Conservation (phyloP, 805 yeast species). For the Saturnispora silvae region DNA sequence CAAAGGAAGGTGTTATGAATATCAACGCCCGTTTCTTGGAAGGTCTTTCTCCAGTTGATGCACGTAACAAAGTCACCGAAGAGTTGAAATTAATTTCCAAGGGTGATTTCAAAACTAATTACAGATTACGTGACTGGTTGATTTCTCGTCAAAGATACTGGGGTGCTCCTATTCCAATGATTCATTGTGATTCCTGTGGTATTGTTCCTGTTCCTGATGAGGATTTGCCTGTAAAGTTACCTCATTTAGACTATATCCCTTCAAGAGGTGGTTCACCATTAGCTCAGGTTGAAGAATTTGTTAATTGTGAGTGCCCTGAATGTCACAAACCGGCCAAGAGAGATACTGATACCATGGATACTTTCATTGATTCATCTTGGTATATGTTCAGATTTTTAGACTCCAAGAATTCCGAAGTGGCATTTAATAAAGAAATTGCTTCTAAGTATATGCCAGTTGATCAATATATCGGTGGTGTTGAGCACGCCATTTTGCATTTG, state of each 20-base stretch:
- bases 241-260: slow-evolving; percentile 36
- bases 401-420: slow-evolving; percentile 43
- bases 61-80: slow-evolving; percentile 35
- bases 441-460: slow-evolving; percentile 67
- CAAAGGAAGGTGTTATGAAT: slow-evolving; percentile 38
- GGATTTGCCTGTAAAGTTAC: slow-evolving; percentile 75
- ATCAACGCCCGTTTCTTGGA: slow-evolving; percentile 35
- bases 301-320: slow-evolving; percentile 66
- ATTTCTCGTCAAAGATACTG: slow-evolving; percentile 91
- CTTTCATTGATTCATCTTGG: slow-evolving; percentile 98
- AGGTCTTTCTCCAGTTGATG: slow-evolving; percentile 43
- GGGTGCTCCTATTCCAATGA: slow-evolving; percentile 97
- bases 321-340: slow-evolving; percentile 67
- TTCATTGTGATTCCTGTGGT: slow-evolving; percentile 82
- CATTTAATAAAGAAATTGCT: slow-evolving; percentile 45
- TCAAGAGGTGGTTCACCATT: slow-evolving; percentile 59
- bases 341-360: slow-evolving; percentile 98
- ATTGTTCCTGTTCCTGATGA: slow-evolving; percentile 84
- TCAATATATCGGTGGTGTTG: slow-evolving; percentile 88
- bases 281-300: slow-evolving; percentile 54
- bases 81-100: slow-evolving; percentile 25
- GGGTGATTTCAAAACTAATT: slow-evolving; percentile 45
- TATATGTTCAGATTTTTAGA: slow-evolving; percentile 81
- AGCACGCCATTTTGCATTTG: slow-evolving; percentile 90
- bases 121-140: slow-evolving; percentile 82